phyloP scores from a whole-genome alignment of 331 rosid species.

The Ulmus americana region DNA sequence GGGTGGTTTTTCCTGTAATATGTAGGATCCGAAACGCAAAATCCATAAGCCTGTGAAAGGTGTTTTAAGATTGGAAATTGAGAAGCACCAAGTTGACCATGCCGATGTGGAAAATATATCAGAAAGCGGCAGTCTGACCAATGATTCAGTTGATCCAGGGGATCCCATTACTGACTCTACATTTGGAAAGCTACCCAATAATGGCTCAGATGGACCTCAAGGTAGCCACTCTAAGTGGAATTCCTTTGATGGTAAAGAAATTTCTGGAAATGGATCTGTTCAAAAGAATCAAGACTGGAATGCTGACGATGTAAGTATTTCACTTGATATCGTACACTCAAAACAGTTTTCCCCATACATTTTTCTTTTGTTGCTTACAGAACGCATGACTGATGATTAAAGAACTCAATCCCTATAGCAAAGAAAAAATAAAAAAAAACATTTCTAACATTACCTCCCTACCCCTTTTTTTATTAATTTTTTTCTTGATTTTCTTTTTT shows the following conservation, averaged over 20 bases:
- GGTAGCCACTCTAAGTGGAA: constrained; percentile 66
- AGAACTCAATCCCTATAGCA: too few species aligned
- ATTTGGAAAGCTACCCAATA: constrained; percentile 58
- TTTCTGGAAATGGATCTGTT: constrained; percentile 59
- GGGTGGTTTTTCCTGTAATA: constrained; percentile 19
- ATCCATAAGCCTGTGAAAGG: constrained; percentile 94
- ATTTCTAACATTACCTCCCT: too few species aligned
- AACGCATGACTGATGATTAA: not conserved
- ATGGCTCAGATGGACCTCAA: constrained; percentile 73
- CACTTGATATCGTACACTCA: not conserved
- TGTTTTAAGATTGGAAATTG: constrained; percentile 80
- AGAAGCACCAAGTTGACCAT: constrained; percentile 79
- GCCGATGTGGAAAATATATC: constrained; percentile 78
- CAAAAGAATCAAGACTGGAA: constrained; percentile 55
- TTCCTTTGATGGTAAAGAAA: constrained; percentile 47
- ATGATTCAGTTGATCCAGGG: constrained; percentile 68
- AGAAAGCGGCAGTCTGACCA: constrained; percentile 76
- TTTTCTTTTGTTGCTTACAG: not conserved
- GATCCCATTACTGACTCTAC: constrained; percentile 54
- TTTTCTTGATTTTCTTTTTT: not conserved
- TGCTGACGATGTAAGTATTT: constrained; percentile 66
- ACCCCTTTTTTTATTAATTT: not conserved
- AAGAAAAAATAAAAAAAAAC: too few species aligned
- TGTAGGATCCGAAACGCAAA: constrained; percentile 91
- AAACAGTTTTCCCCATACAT: not conserved